Conservation (phyloP, 805 yeast genomes). For the Dipodascopsis uninucleata region DNA sequence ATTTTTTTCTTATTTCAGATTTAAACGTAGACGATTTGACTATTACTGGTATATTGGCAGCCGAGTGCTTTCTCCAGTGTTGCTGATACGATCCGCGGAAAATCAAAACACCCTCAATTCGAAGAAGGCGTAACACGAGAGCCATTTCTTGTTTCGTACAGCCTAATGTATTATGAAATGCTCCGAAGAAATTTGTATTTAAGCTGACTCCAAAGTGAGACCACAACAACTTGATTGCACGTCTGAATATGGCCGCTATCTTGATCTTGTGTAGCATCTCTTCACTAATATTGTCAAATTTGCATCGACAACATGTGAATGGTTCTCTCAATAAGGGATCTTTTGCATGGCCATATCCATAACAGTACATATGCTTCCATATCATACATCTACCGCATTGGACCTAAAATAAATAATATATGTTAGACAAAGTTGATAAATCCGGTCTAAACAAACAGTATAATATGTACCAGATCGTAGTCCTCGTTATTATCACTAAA, state of each 20-base stretch:
- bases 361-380: slow-evolving; percentile 26
- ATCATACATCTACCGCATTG: slow-evolving; percentile 19
- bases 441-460: background rate
- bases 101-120: background rate
- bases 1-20: slow-evolving; percentile 3
- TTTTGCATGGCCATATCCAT: slow-evolving; percentile 15
- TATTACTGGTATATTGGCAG: slow-evolving; percentile 5
- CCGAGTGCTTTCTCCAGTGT: slow-evolving; percentile 6
- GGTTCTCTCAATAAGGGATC: slow-evolving; percentile 11
- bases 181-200: too few species aligned
- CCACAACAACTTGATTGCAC: slow-evolving; percentile 17
- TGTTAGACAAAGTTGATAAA: background rate
- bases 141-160: background rate
- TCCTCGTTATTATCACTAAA: slow-evolving; percentile 11
- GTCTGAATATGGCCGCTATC: slow-evolving; percentile 16
- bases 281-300: background rate
- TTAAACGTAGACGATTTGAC: background rate
- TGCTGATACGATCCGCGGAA: background rate
- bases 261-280: slow-evolving; percentile 4
- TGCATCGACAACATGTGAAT: slow-evolving; percentile 18
- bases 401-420: too few species aligned
- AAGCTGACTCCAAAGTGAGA: too few species aligned
- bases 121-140: background rate
- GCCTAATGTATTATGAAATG: too few species aligned
- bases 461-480: slow-evolving; percentile 14